phyloP scores from a whole-genome alignment of 2,329 filamentous ascomycete genomes.

The Fusarium veterinarium region DNA sequence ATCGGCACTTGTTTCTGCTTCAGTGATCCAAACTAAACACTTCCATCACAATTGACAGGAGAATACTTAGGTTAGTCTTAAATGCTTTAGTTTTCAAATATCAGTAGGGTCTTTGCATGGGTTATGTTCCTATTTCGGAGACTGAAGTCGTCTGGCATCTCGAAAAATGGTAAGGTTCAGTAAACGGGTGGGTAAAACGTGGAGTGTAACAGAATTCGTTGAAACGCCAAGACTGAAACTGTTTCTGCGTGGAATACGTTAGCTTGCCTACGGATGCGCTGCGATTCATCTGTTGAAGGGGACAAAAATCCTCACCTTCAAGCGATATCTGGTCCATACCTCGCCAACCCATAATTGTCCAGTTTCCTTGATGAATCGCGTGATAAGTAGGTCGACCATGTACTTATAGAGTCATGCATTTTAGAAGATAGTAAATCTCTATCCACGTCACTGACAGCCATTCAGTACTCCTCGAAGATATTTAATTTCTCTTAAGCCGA shows the following conservation, averaged over 20 bases:
- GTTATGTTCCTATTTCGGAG: neutral
- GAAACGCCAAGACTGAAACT: constrained; percentile 16
- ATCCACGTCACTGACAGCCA: no score
- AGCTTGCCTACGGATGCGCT: fast-evolving
- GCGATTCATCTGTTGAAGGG: fast-evolving
- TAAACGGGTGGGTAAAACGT: neutral
- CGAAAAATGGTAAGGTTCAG: fast-evolving
- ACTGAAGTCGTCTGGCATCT: neutral
- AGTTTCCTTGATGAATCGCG: neutral
- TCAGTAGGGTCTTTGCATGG: neutral
- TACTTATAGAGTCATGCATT: no score
- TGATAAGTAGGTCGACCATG: no score
- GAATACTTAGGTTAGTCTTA: neutral
- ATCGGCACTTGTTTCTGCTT: neutral
- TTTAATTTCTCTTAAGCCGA: no score
- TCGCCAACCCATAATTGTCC: neutral
- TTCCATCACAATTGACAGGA: neutral
- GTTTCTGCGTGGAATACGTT: neutral
- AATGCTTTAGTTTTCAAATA: neutral
- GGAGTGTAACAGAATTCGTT: neutral
- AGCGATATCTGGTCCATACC: fast-evolving
- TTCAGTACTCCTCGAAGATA: no score
- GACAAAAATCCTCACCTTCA: fast-evolving
- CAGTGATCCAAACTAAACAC: neutral
- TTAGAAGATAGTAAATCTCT: no score